A percentile compares a stretch with the other conserved stretches of the same genome.
Conservation (phyloP, 345 rosid genomes). For the Syzygium aqueum region DNA sequence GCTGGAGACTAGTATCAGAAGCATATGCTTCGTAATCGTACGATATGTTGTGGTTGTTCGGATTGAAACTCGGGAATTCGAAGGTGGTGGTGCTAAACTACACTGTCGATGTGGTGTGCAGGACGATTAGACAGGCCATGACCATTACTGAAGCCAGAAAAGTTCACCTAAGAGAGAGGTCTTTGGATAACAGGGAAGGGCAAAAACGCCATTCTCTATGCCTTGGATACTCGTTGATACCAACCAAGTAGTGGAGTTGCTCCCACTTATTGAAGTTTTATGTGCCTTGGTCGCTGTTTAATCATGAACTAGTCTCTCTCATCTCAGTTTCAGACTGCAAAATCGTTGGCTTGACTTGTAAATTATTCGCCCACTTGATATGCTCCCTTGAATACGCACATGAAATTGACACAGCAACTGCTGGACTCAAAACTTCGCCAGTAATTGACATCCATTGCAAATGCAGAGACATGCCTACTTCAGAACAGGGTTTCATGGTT, state of each 20-base stretch:
- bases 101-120: not conserved
- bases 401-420: not conserved
- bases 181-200: not conserved
- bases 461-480: not conserved
- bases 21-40: not conserved
- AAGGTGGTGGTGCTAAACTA: rapidly evolving
- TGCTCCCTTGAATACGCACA: not conserved
- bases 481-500: not conserved
- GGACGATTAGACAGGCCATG: not conserved
- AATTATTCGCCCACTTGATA: not conserved
- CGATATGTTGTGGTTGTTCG: rapidly evolving
- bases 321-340: not conserved
- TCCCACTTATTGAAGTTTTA: not conserved
- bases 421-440: not conserved
- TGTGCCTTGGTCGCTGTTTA: not conserved
- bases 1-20: not conserved
- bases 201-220: too few species aligned
- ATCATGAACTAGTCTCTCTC: not conserved
- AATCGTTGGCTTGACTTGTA: not conserved
- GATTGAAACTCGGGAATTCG: not conserved
- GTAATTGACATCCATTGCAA: not conserved
- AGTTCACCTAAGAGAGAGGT: not conserved
- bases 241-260: not conserved
- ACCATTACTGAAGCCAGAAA: not conserved
- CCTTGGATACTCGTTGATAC: not conserved